Conservation (phyloP, 2,329 filamentous ascomycete genomes). For the Lachnellula occidentalis region DNA sequence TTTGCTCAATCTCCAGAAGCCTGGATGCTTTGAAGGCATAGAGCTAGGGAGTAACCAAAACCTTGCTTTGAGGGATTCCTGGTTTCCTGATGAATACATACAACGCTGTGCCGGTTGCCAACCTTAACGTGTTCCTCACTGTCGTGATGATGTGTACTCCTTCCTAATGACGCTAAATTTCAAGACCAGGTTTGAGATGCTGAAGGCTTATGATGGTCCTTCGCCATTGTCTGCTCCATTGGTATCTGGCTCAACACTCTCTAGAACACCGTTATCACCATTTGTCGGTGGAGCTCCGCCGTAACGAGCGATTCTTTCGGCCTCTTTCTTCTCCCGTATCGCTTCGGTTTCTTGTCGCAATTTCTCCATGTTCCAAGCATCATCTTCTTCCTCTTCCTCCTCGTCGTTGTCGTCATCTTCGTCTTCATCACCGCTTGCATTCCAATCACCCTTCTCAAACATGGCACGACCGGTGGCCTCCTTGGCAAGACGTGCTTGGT, state of each 20-base stretch:
- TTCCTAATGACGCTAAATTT: slow-evolving; percentile 23
- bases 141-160: slow-evolving; percentile 1
- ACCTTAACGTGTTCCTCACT: background rate
- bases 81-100: background rate
- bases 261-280: slow-evolving; percentile 13
- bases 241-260: slow-evolving; percentile 13
- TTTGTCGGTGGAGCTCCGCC: slow-evolving; percentile 14
- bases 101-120: background rate
- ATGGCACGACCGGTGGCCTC: slow-evolving; percentile 91
- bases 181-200: slow-evolving; percentile 6
- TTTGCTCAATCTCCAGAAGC: background rate
- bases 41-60: background rate
- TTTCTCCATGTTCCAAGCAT: slow-evolving; percentile 73
- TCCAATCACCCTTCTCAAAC: slow-evolving; percentile 97
- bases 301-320: slow-evolving; percentile 51
- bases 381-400: slow-evolving; percentile 39
- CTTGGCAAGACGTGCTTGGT: slow-evolving; percentile 83
- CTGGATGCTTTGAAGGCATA: no score
- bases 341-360: slow-evolving; percentile 81
- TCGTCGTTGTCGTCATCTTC: slow-evolving; percentile 43
- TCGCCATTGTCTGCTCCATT: slow-evolving; percentile 15
- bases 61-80: background rate
- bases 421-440: slow-evolving; percentile 53
- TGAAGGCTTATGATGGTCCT: slow-evolving; percentile 19
- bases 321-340: slow-evolving; percentile 68